These are phyloP conservation scores for Ceratopteris richardii DNA, from an alignment of 75 land plant genomes.

Conservation along the genomic window DNA sequence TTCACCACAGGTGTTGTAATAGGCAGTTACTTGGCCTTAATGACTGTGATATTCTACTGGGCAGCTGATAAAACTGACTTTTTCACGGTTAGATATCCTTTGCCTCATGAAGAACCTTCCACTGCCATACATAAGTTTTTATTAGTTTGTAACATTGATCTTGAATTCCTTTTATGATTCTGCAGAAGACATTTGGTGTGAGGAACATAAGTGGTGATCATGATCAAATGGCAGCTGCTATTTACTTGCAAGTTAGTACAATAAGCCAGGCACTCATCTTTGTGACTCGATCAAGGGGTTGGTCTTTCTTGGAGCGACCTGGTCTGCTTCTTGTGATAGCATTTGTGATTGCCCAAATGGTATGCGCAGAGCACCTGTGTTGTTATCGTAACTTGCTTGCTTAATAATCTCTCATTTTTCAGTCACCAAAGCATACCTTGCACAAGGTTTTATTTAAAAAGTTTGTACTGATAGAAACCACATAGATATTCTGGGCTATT, in stretches of 20 bases:
- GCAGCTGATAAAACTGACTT: slow-evolving; percentile 78
- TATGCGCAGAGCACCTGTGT: too few relatives aligned
- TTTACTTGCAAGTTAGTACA: slow-evolving; percentile 89
- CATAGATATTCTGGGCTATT: too few relatives aligned
- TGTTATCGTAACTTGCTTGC: not conserved
- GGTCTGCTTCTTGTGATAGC: slow-evolving; percentile 67
- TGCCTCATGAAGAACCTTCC: not conserved
- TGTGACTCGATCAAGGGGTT: slow-evolving; percentile 75
- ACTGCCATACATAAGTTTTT: too few relatives aligned
- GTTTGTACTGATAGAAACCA: too few relatives aligned
- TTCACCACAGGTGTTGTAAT: slow-evolving; percentile 84
- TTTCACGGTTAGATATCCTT: slow-evolving; percentile 51
- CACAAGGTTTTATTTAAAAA: too few relatives aligned
- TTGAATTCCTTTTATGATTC: slow-evolving; percentile 5
- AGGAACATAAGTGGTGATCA: slow-evolving; percentile 42
- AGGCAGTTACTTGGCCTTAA: slow-evolving; percentile 81
- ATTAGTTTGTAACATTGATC: not conserved
- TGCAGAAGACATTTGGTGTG: slow-evolving; percentile 55
- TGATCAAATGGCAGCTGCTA: slow-evolving; percentile 63
- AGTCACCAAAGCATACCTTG: too few relatives aligned
- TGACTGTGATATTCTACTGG: slow-evolving; percentile 97
- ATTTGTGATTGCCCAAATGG: slow-evolving; percentile 79
- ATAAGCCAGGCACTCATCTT: slow-evolving; percentile 94
- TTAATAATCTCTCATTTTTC: too few relatives aligned
- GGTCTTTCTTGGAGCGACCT: slow-evolving; percentile 89